Conservation (phyloP, 257 asterid genomes). For the Oldenlandia corymbosa region DNA sequence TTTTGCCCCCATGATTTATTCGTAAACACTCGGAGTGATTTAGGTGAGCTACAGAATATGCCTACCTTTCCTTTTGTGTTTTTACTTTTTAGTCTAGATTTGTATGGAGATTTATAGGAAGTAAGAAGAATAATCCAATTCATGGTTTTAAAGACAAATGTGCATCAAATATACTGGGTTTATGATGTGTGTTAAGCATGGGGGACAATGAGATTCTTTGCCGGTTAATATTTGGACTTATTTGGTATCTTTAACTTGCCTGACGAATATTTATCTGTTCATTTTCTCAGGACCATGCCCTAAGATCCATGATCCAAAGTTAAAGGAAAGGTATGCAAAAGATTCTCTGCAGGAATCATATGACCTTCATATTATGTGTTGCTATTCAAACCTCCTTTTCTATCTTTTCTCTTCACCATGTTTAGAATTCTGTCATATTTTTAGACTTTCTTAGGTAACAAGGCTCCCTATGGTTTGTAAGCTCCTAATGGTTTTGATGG, state of each 20-base stretch:
- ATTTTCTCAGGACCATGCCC: conserved; percentile 72
- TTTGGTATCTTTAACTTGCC: not conserved
- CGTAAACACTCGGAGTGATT: conserved; percentile 87
- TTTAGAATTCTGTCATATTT: not conserved
- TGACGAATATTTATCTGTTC: conserved; percentile 7
- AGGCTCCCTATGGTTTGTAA: not conserved
- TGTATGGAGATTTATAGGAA: not conserved
- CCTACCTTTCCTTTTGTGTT: not conserved
- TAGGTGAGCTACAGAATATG: conserved; percentile 42
- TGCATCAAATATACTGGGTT: not conserved
- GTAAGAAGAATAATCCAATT: not conserved
- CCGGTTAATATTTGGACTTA: not conserved
- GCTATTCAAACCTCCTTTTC: not conserved
- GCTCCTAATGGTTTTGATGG: not conserved
- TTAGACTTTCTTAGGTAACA: not conserved
- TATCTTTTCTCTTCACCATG: not conserved
- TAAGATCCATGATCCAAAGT: conserved; percentile 84
- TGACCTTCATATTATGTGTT: not conserved
- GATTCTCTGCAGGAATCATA: not conserved
- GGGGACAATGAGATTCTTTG: not conserved
- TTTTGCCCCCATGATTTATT: conserved; percentile 98
- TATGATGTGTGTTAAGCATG: not conserved
- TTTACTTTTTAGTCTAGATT: conserved; percentile 1
- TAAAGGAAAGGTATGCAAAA: conserved; percentile 77
- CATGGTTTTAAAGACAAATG: not conserved